Evolutionary conservation across 164 flowering plant genomes (phyloP).

Genomic region (Liriodendron chinense): DNA sequence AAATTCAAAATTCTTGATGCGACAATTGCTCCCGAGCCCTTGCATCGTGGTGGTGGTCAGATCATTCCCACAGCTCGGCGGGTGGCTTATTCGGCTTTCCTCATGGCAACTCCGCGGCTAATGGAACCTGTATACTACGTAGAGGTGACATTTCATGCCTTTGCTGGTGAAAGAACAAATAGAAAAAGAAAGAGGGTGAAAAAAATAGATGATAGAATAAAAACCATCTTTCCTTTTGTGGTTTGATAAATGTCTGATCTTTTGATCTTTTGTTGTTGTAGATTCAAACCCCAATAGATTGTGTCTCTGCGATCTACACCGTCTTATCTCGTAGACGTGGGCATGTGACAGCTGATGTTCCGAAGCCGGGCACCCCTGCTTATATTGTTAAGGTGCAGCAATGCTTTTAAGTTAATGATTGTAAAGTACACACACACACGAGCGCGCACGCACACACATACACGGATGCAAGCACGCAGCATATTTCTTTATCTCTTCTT

Average conservation of each 20-base stretch:
- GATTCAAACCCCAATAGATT: constrained; percentile 99
- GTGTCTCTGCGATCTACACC: constrained; percentile 94
- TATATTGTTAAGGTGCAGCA: constrained; percentile 85
- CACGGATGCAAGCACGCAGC: background rate
- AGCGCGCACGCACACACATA: too few relatives aligned
- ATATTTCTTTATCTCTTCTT: background rate
- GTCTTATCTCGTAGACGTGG: constrained; percentile 98
- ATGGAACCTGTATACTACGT: constrained; percentile 99
- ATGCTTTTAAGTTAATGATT: background rate
- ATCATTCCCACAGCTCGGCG: constrained; percentile 98
- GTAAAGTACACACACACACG: too few relatives aligned
- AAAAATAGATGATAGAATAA: background rate
- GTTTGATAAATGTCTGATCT: background rate
- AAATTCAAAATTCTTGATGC: constrained; percentile 99
- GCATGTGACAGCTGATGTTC: constrained; percentile 93
- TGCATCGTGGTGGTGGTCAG: constrained; percentile 95
- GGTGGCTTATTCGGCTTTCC: constrained; percentile 95
- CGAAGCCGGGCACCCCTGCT: constrained; percentile 98
- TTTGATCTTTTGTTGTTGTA: constrained; percentile 30
- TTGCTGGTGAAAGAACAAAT: background rate
- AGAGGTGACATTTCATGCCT: constrained; percentile 46
- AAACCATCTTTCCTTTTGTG: background rate
- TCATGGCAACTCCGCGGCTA: constrained; percentile 96
- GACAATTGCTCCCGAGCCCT: constrained; percentile 84
- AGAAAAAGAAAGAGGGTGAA: background rate